Evolutionary conservation across 169 alveolate genomes (phyloP).

Genomic region (Eimeria sp.): DNA sequence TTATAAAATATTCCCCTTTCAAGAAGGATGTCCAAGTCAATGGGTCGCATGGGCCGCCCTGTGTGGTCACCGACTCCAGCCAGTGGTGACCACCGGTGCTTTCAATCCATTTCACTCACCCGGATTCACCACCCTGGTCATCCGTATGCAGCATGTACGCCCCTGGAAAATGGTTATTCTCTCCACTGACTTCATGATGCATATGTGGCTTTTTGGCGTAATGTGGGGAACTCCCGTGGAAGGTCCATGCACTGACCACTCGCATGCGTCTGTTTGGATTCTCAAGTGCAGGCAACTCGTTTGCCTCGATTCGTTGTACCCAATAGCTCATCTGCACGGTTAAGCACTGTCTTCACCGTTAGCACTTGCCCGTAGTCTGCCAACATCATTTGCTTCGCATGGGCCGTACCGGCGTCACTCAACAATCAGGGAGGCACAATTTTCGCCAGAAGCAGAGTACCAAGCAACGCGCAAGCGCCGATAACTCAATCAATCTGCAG

Average conservation of each 20-base stretch:
- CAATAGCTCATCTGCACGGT: neutral
- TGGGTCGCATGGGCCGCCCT: neutral
- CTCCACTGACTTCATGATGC: neutral
- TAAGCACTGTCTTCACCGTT: neutral
- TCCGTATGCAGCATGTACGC: neutral
- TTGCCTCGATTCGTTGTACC: neutral
- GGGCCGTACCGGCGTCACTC: too few species aligned
- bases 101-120: neutral
- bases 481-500: neutral
- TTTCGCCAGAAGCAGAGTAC: neutral
- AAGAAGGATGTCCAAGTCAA: neutral
- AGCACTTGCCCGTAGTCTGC: neutral
- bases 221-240: neutral
- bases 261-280: neutral
- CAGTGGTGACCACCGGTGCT: slow-evolving; percentile 49
- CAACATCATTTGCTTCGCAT: neutral
- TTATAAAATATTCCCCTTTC: neutral
- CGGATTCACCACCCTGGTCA: neutral
- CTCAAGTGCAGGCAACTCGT: neutral
- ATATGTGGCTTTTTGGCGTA: neutral
- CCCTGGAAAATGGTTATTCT: neutral
- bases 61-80: slow-evolving; percentile 4
- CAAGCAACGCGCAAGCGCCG: neutral
- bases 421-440: neutral
- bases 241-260: too few species aligned